Evolutionary conservation across 495 filamentous ascomycete species (phyloP), one percentile per base, ranked within the genome.

Genomic region (Usnea hakonensis): DNA sequence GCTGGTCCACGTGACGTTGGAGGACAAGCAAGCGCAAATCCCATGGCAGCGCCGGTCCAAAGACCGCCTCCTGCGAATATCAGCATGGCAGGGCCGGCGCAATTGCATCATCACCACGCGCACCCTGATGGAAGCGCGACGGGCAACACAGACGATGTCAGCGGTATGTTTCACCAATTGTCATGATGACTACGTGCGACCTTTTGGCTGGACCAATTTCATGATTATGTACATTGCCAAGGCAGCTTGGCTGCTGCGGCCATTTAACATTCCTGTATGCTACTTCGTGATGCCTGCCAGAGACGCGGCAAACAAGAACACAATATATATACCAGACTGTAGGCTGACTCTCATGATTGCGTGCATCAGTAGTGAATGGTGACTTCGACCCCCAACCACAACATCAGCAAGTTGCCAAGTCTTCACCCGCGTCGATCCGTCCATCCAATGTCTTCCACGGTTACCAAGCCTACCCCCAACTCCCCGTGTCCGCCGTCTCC

Each of bases 81-180:
- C 73, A 77, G 77, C 68, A 88, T 91, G 82, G 68, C 60, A 37
- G 82, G 80, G 32, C 84, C 85, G 71, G 75, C 87, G 65, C 60
- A 62, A 21, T 19, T 57, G 33, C 60, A 62, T 28, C 88, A 89
- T 65, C 89, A 91, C 71, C 90, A 94, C 73, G 81, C 83, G 55
- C 89, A 91, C 72, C 84, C 80, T 43, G 87, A 90, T 70, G 86
- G 85, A 66, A 82, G 74, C 68, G 77, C 82, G 67, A 81, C 83
- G 71, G 83, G 85, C 70, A 83, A 84, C 68, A 81, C 83, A 71
- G 91, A 94, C 68, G 91, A 95, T 81, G 90, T 94, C 80, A 85
- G 81, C 79, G 90, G 92, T 90, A 96, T 96, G 91, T 93, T 90
- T 79, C 83, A 89, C 80, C 86, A 89, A 74, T 83, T 87, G 81